These are phyloP conservation scores for Penicillium sclerotigenum DNA, from an alignment of 2,329 filamentous ascomycete genomes.

Conservation along the genomic window DNA sequence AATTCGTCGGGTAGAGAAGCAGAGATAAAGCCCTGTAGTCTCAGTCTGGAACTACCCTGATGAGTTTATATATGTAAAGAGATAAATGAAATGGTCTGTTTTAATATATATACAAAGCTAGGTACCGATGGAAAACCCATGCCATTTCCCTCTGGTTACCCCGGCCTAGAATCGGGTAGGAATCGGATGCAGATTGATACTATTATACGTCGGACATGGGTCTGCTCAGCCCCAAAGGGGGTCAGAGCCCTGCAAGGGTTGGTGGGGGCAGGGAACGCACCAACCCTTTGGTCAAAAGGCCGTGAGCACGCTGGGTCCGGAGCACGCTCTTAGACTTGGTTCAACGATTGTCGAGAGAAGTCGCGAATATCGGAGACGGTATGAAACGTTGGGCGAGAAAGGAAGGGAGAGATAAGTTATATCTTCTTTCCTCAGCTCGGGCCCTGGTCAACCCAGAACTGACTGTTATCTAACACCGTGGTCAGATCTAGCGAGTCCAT, in stretches of 20 bases:
- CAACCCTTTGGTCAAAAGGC: background rate
- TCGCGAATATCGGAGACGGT: background rate
- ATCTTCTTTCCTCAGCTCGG: slow-evolving; percentile 17
- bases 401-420: background rate
- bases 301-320: background rate
- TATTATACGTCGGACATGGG: background rate
- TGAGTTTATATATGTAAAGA: background rate
- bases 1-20: background rate
- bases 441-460: slow-evolving; percentile 35
- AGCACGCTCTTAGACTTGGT: background rate
- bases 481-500: slow-evolving; percentile 37
- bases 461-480: slow-evolving; percentile 33
- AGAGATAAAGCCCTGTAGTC: background rate
- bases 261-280: background rate
- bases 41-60: background rate
- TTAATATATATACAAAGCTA: background rate
- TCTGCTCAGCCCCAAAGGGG: background rate
- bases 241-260: background rate
- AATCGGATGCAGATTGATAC: background rate
- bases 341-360: background rate
- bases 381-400: background rate
- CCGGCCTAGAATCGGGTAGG: background rate
- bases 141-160: background rate
- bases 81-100: background rate
- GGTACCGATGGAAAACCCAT: background rate